A percentile compares a stretch with the other conserved stretches of the same genome.
Evolutionary conservation across 768 basidiomycete species (phyloP).

Genomic region (Suillus hirtellus): DNA sequence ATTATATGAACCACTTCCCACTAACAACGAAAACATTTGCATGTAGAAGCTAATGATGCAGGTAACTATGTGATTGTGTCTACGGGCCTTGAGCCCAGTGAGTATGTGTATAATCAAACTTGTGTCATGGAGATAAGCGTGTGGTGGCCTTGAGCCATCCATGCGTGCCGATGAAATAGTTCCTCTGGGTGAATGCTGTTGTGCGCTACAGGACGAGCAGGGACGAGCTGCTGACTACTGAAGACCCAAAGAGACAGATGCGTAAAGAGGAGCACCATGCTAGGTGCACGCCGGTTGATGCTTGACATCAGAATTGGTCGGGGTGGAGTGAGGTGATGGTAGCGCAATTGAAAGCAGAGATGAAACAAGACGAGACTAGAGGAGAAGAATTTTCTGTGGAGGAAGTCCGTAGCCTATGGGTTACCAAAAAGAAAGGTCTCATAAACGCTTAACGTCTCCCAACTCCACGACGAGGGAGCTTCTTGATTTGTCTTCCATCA

Average conservation of each 20-base stretch:
- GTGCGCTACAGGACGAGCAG: conserved; percentile 11
- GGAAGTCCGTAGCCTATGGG: conserved; percentile 4
- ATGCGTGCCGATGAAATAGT: conserved; percentile 16
- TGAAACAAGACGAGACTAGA: conserved; percentile 7
- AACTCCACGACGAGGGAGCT: conserved; percentile 47
- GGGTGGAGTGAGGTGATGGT: conserved; percentile 16
- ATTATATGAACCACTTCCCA: conserved; percentile 23
- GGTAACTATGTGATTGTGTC: conserved; percentile 23
- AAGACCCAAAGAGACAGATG: conserved; percentile 12
- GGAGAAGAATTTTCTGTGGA: not conserved
- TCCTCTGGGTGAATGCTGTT: conserved; percentile 16
- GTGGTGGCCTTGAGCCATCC: conserved; percentile 33
- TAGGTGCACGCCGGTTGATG: conserved; percentile 22
- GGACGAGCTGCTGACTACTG: conserved; percentile 1
- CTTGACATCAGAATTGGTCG: conserved; percentile 24
- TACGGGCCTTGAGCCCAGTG: conserved; percentile 37
- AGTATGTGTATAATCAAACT: conserved; percentile 24
- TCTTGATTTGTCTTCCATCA: conserved; percentile 49
- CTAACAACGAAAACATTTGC: conserved; percentile 14
- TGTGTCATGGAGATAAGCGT: conserved; percentile 8
- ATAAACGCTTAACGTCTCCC: conserved; percentile 23
- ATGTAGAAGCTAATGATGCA: conserved; percentile 22
- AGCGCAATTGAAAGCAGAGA: conserved; percentile 19
- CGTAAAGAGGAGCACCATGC: conserved; percentile 7
- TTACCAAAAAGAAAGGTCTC: conserved; percentile 13